Evolutionary conservation across 192 early-diverging fungal genomes (phyloP), one percentile per base, ranked within the genome.

Genomic region (Coemansia sp.): DNA sequence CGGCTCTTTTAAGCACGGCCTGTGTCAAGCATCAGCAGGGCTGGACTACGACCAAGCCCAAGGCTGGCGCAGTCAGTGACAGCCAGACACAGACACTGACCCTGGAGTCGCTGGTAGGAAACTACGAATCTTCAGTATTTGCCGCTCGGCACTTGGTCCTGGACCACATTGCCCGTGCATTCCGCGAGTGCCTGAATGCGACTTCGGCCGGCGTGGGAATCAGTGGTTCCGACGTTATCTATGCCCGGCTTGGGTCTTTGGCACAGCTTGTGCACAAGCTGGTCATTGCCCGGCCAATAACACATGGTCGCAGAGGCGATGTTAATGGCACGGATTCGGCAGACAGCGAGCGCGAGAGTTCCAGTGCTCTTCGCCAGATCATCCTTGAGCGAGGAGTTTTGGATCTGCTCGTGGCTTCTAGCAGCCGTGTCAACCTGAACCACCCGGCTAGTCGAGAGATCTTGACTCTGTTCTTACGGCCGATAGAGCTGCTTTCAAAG

Each of bases 381-480:
- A 93, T 99, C 89, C 79, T 99, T 28, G 96, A 98, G 36, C 96
- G 94, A 55, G 87, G 89, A 7, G 92, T 93, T 66, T 90, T 95
- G 0, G 85, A 80, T 38, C 77, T 90, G 2, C 70, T 99, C 29
- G 94, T 94, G 5, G 87, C 84, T 36, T 87, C 92, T 2, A 74
- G 95, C 20, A 88, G 87, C 34, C 92, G 94, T 59, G 83, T 99
- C 36, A 95, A 99, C 69, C 76, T 95, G 33, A 92, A 96, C 69
- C 93, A 97, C 68, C 97, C 97, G 7, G 82, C 86, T 45, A 86
- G 92, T 31, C 90, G 86, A 49, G 77, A 81, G 16, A 84, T 97
- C 30, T 86, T 96, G 12, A 88, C 78, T 29, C 72, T 89, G 5
- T 83, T 99, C 58, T 63, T 98, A 54, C 91, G 92, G 50, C 97